Percentiles rank a stretch among this genome's conserved stretches.
These are phyloP conservation scores for Friedmanniomyces endolithicus DNA, from an alignment of 495 filamentous ascomycete genomes.

Conservation along the genomic window DNA sequence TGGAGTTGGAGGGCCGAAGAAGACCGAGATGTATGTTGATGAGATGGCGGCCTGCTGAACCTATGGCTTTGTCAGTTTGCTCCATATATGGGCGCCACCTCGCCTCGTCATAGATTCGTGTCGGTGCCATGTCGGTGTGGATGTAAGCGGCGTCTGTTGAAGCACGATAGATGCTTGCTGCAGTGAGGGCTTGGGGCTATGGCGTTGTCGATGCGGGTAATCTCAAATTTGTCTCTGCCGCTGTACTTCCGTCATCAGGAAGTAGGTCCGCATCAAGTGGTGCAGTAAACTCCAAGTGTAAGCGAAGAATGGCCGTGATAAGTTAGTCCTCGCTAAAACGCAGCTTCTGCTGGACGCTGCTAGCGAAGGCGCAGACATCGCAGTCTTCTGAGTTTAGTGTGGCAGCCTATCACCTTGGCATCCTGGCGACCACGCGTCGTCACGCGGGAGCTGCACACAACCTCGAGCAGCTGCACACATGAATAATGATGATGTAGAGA, in stretches of 20 bases:
- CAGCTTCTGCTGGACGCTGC: neutral
- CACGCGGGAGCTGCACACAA: neutral
- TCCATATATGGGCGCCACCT: neutral
- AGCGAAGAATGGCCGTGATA: neutral
- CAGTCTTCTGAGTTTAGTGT: neutral
- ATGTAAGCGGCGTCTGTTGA: neutral
- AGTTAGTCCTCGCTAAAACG: neutral
- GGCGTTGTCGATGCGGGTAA: constrained; percentile 1
- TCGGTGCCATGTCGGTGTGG: neutral
- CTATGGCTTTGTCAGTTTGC: neutral
- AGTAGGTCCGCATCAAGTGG: neutral
- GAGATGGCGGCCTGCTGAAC: neutral
- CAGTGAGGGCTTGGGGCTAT: neutral
- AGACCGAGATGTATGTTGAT: neutral
- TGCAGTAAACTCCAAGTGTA: neutral
- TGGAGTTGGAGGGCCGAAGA: neutral
- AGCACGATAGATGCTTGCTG: neutral
- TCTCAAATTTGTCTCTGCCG: neutral
- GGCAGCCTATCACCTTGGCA: neutral
- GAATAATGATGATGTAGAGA: no score
- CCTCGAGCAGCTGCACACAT: neutral
- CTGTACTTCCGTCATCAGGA: neutral
- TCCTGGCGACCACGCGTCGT: neutral
- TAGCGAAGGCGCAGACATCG: neutral
- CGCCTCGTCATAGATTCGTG: neutral